Percentiles rank a stretch among this genome's conserved stretches.
These are phyloP conservation scores for Austroboletus niveus DNA, from an alignment of 1,284 basidiomycete species.

Conservation along the genomic window DNA sequence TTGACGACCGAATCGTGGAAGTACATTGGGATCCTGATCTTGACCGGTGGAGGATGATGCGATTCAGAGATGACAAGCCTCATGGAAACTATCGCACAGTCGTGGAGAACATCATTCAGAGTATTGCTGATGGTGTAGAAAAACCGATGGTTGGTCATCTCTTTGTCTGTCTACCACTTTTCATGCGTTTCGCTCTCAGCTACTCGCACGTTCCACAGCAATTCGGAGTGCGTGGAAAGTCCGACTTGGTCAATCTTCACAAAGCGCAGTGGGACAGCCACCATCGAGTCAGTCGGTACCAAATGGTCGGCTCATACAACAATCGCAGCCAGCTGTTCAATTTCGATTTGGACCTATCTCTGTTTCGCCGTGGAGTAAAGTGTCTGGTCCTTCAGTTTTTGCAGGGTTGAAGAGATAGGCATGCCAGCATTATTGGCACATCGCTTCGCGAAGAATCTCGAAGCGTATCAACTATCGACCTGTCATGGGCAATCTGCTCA, in stretches of 20 bases:
- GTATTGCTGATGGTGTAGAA: conserved; percentile 90
- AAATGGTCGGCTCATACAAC: conserved; percentile 22
- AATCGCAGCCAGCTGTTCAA: conserved; percentile 32
- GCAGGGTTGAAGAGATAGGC: conserved; percentile 64
- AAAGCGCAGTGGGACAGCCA: conserved; percentile 18
- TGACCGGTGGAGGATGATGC: conserved; percentile 83
- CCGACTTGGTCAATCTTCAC: conserved; percentile 33
- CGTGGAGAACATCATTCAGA: conserved; percentile 83
- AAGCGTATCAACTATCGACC: conserved; percentile 3
- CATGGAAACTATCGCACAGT: conserved; percentile 83
- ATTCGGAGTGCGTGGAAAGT: conserved; percentile 73
- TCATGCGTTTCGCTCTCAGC: conserved; percentile 38
- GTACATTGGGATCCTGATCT: conserved; percentile 79
- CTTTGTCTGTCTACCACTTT: conserved; percentile 1
- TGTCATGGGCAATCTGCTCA: neutral
- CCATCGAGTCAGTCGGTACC: conserved; percentile 15
- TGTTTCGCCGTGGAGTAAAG: conserved; percentile 66
- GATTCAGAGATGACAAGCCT: conserved; percentile 90
- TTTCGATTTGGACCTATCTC: conserved; percentile 65
- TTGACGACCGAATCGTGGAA: conserved; percentile 93
- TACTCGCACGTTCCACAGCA: conserved; percentile 55
- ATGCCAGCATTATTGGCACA: neutral
- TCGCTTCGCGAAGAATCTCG: conserved; percentile 1
- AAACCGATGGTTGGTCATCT: conserved; percentile 64
- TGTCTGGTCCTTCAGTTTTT: conserved; percentile 58